Base-by-base conservation (phyloP, 768 basidiomycete species). In the Tricholomella constricta region DNA sequence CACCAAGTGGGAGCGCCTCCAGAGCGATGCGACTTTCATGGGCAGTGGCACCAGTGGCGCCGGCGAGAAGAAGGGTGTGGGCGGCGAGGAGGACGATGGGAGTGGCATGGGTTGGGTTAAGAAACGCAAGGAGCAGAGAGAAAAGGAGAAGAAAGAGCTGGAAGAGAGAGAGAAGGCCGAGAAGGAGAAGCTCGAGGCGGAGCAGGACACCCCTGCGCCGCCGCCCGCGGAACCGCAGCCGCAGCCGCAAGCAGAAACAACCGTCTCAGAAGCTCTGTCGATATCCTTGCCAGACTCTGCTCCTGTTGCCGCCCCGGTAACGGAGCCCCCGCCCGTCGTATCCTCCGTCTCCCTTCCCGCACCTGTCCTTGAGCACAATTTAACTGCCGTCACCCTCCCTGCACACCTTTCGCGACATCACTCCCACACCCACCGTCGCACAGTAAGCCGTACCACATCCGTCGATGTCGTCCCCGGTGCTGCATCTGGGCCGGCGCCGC, bases 71-170 rank as follows among this genome's bases (percentile, higher is more conserved):
- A 65, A 51, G 62, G 71, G 73, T 53, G 67, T 52, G 43, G 58
- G 66, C 14, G 48, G 56, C 1, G 87, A 88, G 17, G 82, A 80
- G 0, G 89, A 93, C 54, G 93, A 94, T 58, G 91, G 91, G 1
- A 88, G 87, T 67, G 93, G 93, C 9, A 86, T 94, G 83, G 84
- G 78, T 0, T 95, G 93, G 93, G 79, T 94, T 22, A 83, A 78
- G 71, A 73, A 68, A 56, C 67, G 92, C 36, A 72, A 80, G 44
- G 85, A 89, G 69, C 68, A 69, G 50, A 80, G 82, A 60, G 64
- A 67, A 59, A 68, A 63, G 51, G 82, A 81, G 66, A 68, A 68
- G 64, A 74, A 76, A 57, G 75, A 72, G 31, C 59, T 59, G 37
- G 77, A 77, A 56, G 70, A 65, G 45, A 57, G 55, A 51, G 69